phyloP scores from a whole-genome alignment of 805 yeast species.

The Candida methanosorbosa region DNA sequence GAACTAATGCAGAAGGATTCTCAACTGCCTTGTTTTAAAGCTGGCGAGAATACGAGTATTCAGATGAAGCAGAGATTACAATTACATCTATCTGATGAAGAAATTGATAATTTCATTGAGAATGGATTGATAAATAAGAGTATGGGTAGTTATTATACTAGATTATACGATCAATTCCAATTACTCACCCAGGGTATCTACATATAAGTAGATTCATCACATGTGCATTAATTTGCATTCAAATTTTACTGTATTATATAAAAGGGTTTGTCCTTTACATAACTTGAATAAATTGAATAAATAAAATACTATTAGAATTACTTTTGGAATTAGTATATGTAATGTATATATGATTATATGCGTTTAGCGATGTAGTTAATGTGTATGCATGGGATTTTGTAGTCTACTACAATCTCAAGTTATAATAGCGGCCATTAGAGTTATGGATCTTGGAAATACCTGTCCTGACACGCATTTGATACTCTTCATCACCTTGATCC shows the following conservation, averaged over 20 bases:
- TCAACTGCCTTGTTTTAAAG: conserved; percentile 81
- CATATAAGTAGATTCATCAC: conserved; percentile 27
- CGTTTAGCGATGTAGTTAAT: no score
- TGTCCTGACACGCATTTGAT: conserved; percentile 34
- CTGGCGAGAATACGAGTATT: conserved; percentile 76
- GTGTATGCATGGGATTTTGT: no score
- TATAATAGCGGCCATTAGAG: conserved; percentile 24
- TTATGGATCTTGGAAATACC: conserved; percentile 33
- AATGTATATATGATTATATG: no score
- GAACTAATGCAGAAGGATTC: conserved; percentile 94
- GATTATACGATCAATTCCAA: conserved; percentile 93
- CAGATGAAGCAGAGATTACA: conserved; percentile 78
- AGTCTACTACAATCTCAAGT: conserved; percentile 11
- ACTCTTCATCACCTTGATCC: conserved; percentile 15
- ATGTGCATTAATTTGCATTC: not conserved
- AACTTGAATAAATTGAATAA: no score
- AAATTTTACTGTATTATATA: no score
- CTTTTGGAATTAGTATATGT: no score
- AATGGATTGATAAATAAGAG: conserved; percentile 69
- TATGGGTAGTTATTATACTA: conserved; percentile 78
- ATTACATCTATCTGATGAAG: conserved; percentile 61
- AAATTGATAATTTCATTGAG: conserved; percentile 74
- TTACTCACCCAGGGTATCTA: conserved; percentile 92
- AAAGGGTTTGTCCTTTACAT: no score
- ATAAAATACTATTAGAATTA: no score